A percentile compares a stretch with the other conserved stretches of the same genome.
Evolutionary conservation across 768 basidiomycete species (phyloP).

Genomic region (Termitomyces sp.): DNA sequence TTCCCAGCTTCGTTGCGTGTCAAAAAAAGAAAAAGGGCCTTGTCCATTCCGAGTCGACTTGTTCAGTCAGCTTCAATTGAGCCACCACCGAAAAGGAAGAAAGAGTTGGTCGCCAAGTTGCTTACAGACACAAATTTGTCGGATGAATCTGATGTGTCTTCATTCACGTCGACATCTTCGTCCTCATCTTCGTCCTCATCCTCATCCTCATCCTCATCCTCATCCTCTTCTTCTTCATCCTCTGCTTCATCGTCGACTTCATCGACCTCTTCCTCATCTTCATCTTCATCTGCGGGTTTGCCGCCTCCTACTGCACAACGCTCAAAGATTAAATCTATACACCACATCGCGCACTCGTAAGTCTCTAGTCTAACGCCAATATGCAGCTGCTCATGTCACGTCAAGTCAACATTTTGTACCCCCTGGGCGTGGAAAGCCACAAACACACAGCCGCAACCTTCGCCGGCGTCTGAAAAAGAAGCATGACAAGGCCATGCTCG

Average conservation of each 20-base stretch:
- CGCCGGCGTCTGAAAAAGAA: slow-evolving; percentile 20
- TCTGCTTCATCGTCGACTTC: slow-evolving; percentile 22
- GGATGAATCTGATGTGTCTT: slow-evolving; percentile 24
- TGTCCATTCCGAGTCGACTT: slow-evolving; percentile 6
- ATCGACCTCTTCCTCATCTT: slow-evolving; percentile 6
- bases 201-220: slow-evolving; percentile 15
- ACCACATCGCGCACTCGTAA: slow-evolving; percentile 9
- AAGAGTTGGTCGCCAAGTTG: neutral
- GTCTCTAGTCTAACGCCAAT: slow-evolving; percentile 1
- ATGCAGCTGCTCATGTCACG: neutral
- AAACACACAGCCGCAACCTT: slow-evolving; percentile 15
- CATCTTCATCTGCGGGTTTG: slow-evolving; percentile 18
- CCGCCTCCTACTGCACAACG: slow-evolving; percentile 16
- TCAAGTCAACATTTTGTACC: slow-evolving; percentile 13
- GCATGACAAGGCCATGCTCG: slow-evolving; percentile 23
- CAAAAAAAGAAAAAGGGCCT: slow-evolving; percentile 27
- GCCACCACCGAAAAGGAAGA: slow-evolving; percentile 9
- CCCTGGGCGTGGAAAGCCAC: slow-evolving; percentile 18
- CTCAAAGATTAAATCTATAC: neutral
- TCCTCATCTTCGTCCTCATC: slow-evolving; percentile 16
- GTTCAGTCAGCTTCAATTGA: neutral
- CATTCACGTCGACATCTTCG: no score
- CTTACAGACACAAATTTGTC: slow-evolving; percentile 27
- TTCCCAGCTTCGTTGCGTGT: slow-evolving; percentile 9
- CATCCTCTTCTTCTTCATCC: slow-evolving; percentile 31